Percentiles rank a stretch among this genome's conserved stretches.
phyloP scores from a whole-genome alignment of 2,329 filamentous ascomycete species.

The Aspergillus japonicus region DNA sequence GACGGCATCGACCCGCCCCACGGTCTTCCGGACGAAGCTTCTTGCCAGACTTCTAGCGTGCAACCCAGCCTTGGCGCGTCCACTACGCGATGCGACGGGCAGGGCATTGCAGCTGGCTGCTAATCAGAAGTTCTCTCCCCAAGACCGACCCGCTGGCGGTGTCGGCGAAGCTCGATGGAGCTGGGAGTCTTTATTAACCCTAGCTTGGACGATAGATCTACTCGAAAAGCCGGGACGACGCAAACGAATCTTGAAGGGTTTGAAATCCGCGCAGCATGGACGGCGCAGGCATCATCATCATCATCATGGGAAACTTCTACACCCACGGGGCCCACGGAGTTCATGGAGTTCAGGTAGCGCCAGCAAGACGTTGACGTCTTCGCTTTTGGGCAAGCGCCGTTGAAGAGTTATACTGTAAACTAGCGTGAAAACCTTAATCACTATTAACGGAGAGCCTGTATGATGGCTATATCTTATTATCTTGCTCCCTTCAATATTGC shows the following conservation, averaged over 20 bases:
- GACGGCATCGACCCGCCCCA: conserved; percentile 45
- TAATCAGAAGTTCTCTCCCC: conserved; percentile 41
- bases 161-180: conserved; percentile 31
- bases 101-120: conserved; percentile 53
- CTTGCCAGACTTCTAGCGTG: conserved; percentile 52
- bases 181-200: conserved; percentile 49
- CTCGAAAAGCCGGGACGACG: conserved; percentile 39
- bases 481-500: neutral
- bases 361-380: conserved; percentile 31
- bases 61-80: conserved; percentile 56
- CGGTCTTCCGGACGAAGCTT: conserved; percentile 51
- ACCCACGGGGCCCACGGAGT: conserved; percentile 38
- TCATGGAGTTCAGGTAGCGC: conserved; percentile 37
- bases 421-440: conserved; percentile 12
- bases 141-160: conserved; percentile 35
- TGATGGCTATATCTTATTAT: neutral
- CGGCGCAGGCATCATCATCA: conserved; percentile 26
- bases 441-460: neutral
- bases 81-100: conserved; percentile 54
- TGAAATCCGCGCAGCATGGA: conserved; percentile 29
- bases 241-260: conserved; percentile 28
- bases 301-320: conserved; percentile 32
- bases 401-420: conserved; percentile 24
- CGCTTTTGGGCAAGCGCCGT: conserved; percentile 31
- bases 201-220: conserved; percentile 47